Conservation (phyloP, 371 early-diverging fungal genomes). For the Rhizopus arrhizus region DNA sequence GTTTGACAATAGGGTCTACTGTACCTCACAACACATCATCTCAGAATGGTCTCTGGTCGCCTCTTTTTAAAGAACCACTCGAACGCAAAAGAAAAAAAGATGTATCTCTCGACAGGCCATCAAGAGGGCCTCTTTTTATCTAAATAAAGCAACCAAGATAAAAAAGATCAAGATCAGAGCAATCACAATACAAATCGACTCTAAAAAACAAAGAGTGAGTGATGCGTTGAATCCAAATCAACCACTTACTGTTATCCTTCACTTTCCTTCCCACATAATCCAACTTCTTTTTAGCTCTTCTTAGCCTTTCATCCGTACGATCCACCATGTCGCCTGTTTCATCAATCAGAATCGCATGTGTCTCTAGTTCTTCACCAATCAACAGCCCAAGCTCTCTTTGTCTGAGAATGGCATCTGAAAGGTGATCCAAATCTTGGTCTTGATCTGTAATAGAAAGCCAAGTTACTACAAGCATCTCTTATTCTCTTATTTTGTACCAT, state of each 20-base stretch:
- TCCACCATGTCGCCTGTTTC: slow-evolving; percentile 74
- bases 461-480: not conserved
- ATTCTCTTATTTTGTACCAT: slow-evolving; percentile 50
- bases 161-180: slow-evolving; percentile 48
- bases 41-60: no score
- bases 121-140: not conserved
- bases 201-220: slow-evolving; percentile 13
- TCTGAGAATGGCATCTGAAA: slow-evolving; percentile 67
- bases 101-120: no score
- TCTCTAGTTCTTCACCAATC: slow-evolving; percentile 78
- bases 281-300: slow-evolving; percentile 56
- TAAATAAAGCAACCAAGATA: slow-evolving; percentile 42
- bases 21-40: no score
- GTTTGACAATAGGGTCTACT: no score
- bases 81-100: no score
- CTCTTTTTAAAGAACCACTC: no score
- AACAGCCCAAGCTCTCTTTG: slow-evolving; percentile 75
- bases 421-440: slow-evolving; percentile 73
- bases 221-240: not conserved
- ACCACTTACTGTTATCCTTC: slow-evolving; percentile 52
- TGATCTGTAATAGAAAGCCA: slow-evolving; percentile 56
- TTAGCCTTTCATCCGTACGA: slow-evolving; percentile 58
- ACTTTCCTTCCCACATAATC: slow-evolving; percentile 46
- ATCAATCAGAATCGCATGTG: slow-evolving; percentile 75
- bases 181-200: slow-evolving; percentile 54